Evolutionary conservation across 129 eudicot species (phyloP).

Genomic region (Scalesia atractyloides): DNA sequence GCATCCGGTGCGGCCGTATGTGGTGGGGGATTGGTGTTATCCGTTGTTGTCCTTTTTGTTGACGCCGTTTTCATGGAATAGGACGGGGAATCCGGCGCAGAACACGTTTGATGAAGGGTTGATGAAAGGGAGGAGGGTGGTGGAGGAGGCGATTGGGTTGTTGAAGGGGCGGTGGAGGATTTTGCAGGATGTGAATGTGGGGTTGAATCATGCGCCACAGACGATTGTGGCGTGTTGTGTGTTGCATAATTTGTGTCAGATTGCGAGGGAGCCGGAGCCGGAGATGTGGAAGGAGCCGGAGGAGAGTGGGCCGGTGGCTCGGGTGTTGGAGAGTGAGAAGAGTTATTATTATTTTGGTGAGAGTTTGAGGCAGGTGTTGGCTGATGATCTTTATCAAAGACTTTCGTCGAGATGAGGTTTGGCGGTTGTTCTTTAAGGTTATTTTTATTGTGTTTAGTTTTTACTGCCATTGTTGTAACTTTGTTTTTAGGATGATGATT

Average conservation of each 20-base stretch:
- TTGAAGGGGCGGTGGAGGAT: constrained; percentile 97
- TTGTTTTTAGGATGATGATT: background rate
- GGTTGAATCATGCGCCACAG: constrained; percentile 86
- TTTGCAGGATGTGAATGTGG: constrained; percentile 90
- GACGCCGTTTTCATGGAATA: constrained; percentile 69
- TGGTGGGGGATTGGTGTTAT: constrained; percentile 92
- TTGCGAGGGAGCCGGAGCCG: constrained; percentile 99
- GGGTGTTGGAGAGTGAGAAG: constrained; percentile 85
- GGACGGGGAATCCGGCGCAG: constrained; percentile 80
- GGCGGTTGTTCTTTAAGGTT: constrained; percentile 13
- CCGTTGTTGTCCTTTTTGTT: constrained; percentile 86
- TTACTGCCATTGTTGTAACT: background rate
- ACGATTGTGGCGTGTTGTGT: constrained; percentile 95
- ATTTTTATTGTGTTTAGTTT: constrained; percentile 18
- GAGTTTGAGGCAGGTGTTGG: constrained; percentile 79
- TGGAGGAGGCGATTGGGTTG: constrained; percentile 84
- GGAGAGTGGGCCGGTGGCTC: constrained; percentile 64
- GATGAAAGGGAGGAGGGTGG: constrained; percentile 78
- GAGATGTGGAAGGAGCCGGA: constrained; percentile 89
- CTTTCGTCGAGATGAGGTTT: constrained; percentile 75
- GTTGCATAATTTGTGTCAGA: constrained; percentile 93
- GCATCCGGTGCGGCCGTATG: constrained; percentile 80
- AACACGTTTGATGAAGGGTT: constrained; percentile 78
- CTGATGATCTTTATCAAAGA: constrained; percentile 92
- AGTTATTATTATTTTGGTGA: constrained; percentile 78